phyloP scores from a whole-genome alignment of 1,139 yeast species.

The Yarrowia galli region DNA sequence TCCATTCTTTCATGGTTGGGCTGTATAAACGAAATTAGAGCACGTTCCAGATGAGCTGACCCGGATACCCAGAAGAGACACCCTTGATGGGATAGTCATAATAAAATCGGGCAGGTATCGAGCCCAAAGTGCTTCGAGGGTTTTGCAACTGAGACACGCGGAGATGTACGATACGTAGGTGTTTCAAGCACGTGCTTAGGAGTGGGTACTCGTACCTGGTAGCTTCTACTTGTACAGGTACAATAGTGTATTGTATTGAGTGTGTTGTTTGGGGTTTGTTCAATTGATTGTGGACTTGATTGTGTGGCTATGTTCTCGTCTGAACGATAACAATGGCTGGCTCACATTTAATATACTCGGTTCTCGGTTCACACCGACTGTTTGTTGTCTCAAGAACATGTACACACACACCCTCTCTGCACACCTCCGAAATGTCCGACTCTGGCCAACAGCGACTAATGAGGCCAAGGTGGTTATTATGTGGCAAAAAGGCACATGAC shows the following conservation, averaged over 20 bases:
- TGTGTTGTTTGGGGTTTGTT: too few species aligned
- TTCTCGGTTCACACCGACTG: too few species aligned
- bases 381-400: too few species aligned
- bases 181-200: not conserved
- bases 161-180: not conserved
- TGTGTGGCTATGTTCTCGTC: too few species aligned
- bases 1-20: too few species aligned
- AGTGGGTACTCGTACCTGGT: too few species aligned
- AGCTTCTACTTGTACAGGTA: too few species aligned
- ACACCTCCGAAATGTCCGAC: not conserved
- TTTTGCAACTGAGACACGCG: not conserved
- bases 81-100: not conserved
- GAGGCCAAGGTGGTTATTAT: not conserved
- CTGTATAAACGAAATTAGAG: not conserved
- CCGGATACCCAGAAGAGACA: not conserved
- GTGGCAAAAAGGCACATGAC: constrained; percentile 19
- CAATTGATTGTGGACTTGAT: too few species aligned
- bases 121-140: not conserved
- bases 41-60: not conserved
- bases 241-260: too few species aligned
- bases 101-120: not conserved
- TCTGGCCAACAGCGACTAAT: not conserved
- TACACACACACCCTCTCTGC: too few species aligned
- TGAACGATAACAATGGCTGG: too few species aligned
- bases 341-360: too few species aligned